Base-by-base conservation (phyloP, 441 rosid species). In the Hura crepitans region DNA sequence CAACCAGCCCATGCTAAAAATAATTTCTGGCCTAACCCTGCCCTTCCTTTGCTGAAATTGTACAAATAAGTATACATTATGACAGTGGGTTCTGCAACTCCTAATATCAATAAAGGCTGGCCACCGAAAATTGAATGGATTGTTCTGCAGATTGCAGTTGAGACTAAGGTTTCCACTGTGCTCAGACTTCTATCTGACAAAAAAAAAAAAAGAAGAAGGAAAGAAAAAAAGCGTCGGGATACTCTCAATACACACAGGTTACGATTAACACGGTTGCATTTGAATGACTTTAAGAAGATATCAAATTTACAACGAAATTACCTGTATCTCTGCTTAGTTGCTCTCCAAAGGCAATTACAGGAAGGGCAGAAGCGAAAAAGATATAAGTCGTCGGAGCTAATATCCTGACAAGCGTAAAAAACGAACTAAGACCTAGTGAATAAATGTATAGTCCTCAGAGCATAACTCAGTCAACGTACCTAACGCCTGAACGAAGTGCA, bases 1-100 rank as follows among this genome's bases (percentile, higher is more conserved):
- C 91, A 86, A 72, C 87, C 88, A 54, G 80, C 80, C 91, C 91
- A 86, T 42, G 88, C 85, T 74, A 86, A 78, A 80, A 76, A 86
- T 35, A 84, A 81, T 45, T 81, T 72, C 50, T 71, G 77, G 1
- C 82, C 85, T 65, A 82, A 76, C 42, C 65, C 80, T 58, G 74
- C 67, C 28, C 81, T 74, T 46, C 62, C 77, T 64, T 81, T 83
- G 20, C 87, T 87, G 62, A 86, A 86, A 42, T 80, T 79, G 79
- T 83, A 84, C 82, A 84, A 55, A 31, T 83, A 86, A 53, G 83
- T 84, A 73, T 84, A 84, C 87, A 86, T 86, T 28, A 85, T 80
- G 22, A 86, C 85, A 23, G 88, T 86, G 0, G 91, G 91, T 50
- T 86, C 86, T 3, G 91, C 88, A 60, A 86, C 91, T 68, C 91